Percentiles rank a stretch among this genome's conserved stretches.
Conservation (phyloP, 2,329 filamentous ascomycete genomes). For the Tothia fuscella region DNA sequence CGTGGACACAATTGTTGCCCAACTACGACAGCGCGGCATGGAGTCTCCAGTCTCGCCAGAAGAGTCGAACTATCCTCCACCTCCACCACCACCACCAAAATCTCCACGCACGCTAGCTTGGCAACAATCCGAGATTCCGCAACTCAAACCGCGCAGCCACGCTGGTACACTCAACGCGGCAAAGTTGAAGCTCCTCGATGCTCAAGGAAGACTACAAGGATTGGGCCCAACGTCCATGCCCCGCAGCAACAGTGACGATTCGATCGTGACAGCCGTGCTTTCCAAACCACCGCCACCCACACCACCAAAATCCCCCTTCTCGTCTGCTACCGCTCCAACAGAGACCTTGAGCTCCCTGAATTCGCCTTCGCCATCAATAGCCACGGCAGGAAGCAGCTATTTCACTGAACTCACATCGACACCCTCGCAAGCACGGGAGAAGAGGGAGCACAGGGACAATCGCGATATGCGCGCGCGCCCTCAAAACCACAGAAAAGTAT, state of each 20-base stretch:
- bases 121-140: neutral
- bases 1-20: constrained; percentile 6
- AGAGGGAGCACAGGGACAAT: too few relatives aligned
- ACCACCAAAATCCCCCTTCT: too few relatives aligned
- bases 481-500: neutral
- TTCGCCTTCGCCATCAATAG: too few relatives aligned
- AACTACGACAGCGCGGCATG: neutral
- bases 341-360: too few relatives aligned
- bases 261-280: constrained; percentile 1
- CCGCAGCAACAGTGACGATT: constrained; percentile 1
- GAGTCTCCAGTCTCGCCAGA: constrained; percentile 6
- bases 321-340: too few relatives aligned
- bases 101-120: neutral
- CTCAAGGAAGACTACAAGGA: neutral
- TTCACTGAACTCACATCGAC: too few relatives aligned
- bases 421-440: too few relatives aligned
- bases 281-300: neutral
- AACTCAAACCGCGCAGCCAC: neutral
- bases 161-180: neutral
- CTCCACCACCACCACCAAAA: neutral
- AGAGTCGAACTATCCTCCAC: neutral
- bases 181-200: neutral
- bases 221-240: neutral
- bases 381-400: too few relatives aligned
- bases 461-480: neutral